These are phyloP conservation scores for Dothistroma pini DNA, from an alignment of 2,329 filamentous ascomycete species.

Conservation along the genomic window DNA sequence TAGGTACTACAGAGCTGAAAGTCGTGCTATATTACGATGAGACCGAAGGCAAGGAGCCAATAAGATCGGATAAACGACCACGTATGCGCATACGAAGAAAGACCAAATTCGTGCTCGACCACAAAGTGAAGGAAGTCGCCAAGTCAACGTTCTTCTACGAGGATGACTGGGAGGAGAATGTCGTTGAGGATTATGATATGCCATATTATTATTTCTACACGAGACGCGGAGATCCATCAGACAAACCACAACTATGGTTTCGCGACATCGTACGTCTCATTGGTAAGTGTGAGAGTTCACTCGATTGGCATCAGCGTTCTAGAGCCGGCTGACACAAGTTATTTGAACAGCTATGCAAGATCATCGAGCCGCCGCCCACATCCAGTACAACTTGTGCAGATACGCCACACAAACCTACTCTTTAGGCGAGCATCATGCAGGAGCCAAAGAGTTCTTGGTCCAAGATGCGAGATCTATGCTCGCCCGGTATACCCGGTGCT, in stretches of 20 bases:
- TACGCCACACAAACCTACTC: neutral
- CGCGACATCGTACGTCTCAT: neutral
- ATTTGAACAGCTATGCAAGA: neutral
- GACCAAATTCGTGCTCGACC: neutral
- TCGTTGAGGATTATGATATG: neutral
- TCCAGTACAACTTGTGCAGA: neutral
- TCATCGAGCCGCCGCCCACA: neutral
- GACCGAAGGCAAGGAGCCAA: neutral
- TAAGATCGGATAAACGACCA: neutral
- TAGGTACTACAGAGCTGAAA: neutral
- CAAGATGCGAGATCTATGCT: neutral
- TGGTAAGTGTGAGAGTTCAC: neutral
- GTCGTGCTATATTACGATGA: neutral
- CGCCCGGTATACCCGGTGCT: neutral
- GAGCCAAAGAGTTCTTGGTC: neutral
- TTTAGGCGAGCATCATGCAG: neutral
- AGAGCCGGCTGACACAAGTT: neutral
- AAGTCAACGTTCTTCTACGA: neutral
- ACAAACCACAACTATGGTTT: neutral
- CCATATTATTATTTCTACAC: neutral
- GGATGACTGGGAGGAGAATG: neutral
- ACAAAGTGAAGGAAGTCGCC: neutral
- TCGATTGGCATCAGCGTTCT: neutral
- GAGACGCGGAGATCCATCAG: neutral
- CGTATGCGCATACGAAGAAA: neutral